phyloP scores from a whole-genome alignment of 371 early-diverging fungal species.

The Mucor indicus region DNA sequence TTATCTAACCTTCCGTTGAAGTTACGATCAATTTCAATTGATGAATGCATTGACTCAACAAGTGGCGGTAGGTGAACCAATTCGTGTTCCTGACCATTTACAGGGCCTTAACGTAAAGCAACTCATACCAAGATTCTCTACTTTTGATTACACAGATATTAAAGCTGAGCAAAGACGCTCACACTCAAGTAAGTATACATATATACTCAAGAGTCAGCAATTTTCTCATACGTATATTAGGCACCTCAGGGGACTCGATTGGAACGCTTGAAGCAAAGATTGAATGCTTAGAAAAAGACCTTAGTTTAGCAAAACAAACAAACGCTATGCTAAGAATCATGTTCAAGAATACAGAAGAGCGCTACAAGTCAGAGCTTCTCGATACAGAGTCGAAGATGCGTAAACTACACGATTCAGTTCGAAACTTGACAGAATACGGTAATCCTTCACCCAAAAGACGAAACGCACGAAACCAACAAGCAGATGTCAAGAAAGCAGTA shows the following conservation, averaged over 20 bases:
- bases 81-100: constrained; percentile 52
- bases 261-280: constrained; percentile 21
- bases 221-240: not conserved
- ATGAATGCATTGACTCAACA: constrained; percentile 74
- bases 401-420: constrained; percentile 21
- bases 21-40: constrained; percentile 72
- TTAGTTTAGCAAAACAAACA: constrained; percentile 20
- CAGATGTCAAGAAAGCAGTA: too few species aligned
- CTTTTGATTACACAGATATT: constrained; percentile 59
- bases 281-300: constrained; percentile 25
- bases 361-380: constrained; percentile 19
- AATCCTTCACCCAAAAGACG: constrained; percentile 24
- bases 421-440: constrained; percentile 27
- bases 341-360: constrained; percentile 24
- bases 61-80: constrained; percentile 70
- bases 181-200: not conserved
- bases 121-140: constrained; percentile 70
- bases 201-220: not conserved
- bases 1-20: too few species aligned
- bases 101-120: constrained; percentile 63
- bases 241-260: constrained; percentile 13
- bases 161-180: too few species aligned
- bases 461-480: constrained; percentile 8
- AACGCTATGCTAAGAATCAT: constrained; percentile 25
- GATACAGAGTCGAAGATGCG: constrained; percentile 26